Conservation (phyloP, 169 alveolate species). For the Eimeria falciformis region DNA sequence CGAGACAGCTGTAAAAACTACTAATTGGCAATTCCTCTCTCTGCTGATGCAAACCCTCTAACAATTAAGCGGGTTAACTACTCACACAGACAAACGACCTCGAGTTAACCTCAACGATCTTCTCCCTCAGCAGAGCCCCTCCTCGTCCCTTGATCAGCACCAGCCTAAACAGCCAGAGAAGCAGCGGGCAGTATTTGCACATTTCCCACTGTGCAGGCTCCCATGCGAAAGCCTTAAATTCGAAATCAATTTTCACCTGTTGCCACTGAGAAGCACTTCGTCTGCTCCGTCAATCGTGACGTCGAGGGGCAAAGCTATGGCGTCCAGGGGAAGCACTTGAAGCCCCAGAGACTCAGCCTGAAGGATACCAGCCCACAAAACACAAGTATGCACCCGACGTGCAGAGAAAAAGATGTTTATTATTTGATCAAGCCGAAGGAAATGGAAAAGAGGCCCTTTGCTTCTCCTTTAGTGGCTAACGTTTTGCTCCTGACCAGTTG, state of each 20-base stretch:
- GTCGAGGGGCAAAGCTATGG: conserved; percentile 78
- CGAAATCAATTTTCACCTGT: not conserved
- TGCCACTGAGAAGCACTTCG: conserved; percentile 81
- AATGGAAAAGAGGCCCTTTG: too few relatives aligned
- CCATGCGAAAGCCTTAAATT: not conserved
- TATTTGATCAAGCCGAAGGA: too few relatives aligned
- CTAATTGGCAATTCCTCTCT: too few relatives aligned
- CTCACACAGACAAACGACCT: conserved; percentile 80
- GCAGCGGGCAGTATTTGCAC: conserved; percentile 6
- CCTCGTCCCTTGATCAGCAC: conserved; percentile 90
- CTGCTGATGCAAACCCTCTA: too few relatives aligned
- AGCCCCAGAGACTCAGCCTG: conserved; percentile 86
- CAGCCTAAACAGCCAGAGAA: conserved; percentile 52
- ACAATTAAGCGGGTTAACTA: too few relatives aligned
- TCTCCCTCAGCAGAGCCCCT: conserved; percentile 90
- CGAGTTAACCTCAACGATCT: conserved; percentile 85
- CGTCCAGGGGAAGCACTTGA: conserved; percentile 81
- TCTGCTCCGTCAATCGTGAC: conserved; percentile 91
- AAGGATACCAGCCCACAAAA: not conserved
- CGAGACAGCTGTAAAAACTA: too few relatives aligned
- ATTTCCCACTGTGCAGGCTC: not conserved
- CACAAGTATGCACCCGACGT: too few relatives aligned
- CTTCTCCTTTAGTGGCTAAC: not conserved
- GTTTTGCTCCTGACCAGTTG: conserved; percentile 76
- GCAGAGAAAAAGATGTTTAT: too few relatives aligned